These are phyloP conservation scores for Lecanicillium sp. DNA, from an alignment of 2,329 filamentous ascomycete genomes.

Conservation along the genomic window DNA sequence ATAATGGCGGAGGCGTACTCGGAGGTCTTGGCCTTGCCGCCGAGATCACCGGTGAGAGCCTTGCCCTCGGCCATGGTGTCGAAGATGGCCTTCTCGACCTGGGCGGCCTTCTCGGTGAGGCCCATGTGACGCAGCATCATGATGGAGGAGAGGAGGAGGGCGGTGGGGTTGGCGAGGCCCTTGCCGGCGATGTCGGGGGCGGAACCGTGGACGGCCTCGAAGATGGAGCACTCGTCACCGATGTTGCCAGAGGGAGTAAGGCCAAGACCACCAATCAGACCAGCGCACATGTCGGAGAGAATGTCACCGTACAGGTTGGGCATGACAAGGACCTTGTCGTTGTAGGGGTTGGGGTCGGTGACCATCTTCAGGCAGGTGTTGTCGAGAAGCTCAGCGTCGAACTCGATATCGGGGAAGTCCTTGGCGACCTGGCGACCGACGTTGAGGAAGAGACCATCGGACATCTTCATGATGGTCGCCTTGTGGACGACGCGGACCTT, in stretches of 20 bases:
- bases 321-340: conserved; percentile 97
- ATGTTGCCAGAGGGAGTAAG: conserved; percentile 98
- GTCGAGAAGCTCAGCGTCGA: conserved; percentile 96
- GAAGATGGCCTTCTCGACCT: conserved; percentile 93
- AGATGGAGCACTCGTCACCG: conserved; percentile 98
- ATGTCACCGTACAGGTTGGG: conserved; percentile 99
- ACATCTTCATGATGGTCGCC: conserved; percentile 99
- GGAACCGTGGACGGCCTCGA: conserved; percentile 97
- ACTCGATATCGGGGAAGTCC: conserved; percentile 93
- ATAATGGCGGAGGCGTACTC: conserved; percentile 95
- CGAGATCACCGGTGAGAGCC: conserved; percentile 89
- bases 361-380: conserved; percentile 99
- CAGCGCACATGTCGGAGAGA: conserved; percentile 98
- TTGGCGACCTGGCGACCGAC: conserved; percentile 81
- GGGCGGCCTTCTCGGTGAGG: conserved; percentile 72
- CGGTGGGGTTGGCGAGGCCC: conserved; percentile 94
- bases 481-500: conserved; percentile 99
- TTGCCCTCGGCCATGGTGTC: conserved; percentile 94
- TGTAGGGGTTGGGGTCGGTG: conserved; percentile 92
- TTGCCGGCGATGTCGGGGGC: conserved; percentile 96
- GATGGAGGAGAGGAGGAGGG: conserved; percentile 88
- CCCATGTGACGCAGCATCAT: conserved; percentile 99
- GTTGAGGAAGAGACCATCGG: conserved; percentile 93
- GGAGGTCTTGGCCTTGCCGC: conserved; percentile 90
- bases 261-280: conserved; percentile 94